Conservation (phyloP, 208 protist species). For the Borovskyia barvae region DNA sequence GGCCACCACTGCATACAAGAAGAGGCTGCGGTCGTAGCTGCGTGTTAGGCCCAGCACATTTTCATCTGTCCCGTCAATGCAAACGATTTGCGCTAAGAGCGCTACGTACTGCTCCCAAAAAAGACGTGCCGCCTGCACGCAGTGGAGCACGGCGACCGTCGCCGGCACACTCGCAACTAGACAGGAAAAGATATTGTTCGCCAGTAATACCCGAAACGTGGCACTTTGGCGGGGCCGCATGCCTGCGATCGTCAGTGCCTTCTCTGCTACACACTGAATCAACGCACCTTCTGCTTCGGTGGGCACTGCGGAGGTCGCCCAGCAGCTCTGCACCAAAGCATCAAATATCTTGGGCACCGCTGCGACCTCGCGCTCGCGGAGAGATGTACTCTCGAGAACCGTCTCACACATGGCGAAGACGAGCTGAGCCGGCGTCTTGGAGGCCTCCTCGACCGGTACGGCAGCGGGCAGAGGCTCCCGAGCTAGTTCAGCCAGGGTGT, state of each 20-base stretch:
- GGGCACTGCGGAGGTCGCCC: slow-evolving; percentile 12
- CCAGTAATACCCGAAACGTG: slow-evolving; percentile 66
- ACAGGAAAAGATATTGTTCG: slow-evolving; percentile 65
- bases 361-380: slow-evolving; percentile 56
- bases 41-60: slow-evolving; percentile 36
- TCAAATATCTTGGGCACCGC: slow-evolving; percentile 73
- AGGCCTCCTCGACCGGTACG: slow-evolving; percentile 20
- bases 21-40: slow-evolving; percentile 69
- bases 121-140: slow-evolving; percentile 19
- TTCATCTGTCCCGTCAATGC: slow-evolving; percentile 13
- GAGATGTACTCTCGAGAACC: slow-evolving; percentile 32
- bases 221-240: slow-evolving; percentile 28
- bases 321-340: slow-evolving; percentile 66
- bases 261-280: slow-evolving; percentile 40
- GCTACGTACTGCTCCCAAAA: slow-evolving; percentile 66
- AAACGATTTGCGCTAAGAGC: slow-evolving; percentile 9
- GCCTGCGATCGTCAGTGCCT: slow-evolving; percentile 29
- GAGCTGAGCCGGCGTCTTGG: slow-evolving; percentile 63
- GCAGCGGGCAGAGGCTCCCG: slow-evolving; percentile 17
- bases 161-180: slow-evolving; percentile 40
- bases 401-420: slow-evolving; percentile 65
- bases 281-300: slow-evolving; percentile 10
- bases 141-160: slow-evolving; percentile 39
- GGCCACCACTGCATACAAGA: slow-evolving; percentile 47
- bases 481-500: slow-evolving; percentile 22